Evolutionary conservation across 169 alveolate species (phyloP).

Genomic region (Plasmodium malariae): DNA sequence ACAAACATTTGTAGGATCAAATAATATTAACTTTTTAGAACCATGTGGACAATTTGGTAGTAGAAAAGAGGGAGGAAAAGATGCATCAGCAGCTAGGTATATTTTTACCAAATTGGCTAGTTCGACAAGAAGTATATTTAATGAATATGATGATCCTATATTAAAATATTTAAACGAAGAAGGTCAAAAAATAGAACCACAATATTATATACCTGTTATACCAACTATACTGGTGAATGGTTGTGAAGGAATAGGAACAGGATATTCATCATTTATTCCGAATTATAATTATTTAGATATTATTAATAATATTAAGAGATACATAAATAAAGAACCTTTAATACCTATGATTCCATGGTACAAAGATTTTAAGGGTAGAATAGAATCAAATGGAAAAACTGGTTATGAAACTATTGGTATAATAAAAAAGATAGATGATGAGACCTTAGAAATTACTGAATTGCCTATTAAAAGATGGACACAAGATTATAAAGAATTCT

Average conservation of each 20-base stretch:
- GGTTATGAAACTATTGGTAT: constrained; percentile 89
- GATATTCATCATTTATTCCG: constrained; percentile 97
- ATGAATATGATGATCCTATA: constrained; percentile 94
- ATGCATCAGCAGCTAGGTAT: constrained; percentile 96
- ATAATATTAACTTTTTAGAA: constrained; percentile 90
- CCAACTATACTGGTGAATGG: constrained; percentile 99
- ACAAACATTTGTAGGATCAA: constrained; percentile 98
- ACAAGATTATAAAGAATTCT: constrained; percentile 95
- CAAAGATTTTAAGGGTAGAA: constrained; percentile 96
- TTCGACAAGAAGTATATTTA: constrained; percentile 92
- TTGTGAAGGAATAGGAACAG: constrained; percentile 99
- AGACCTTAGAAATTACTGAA: constrained; percentile 94
- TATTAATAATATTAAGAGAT: constrained; percentile 92
- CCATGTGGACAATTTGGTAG: constrained; percentile 99
- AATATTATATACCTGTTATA: constrained; percentile 97
- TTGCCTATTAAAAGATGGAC: constrained; percentile 99
- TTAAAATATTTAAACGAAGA: constrained; percentile 95
- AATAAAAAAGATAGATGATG: constrained; percentile 83
- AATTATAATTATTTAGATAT: constrained; percentile 97
- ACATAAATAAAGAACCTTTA: constrained; percentile 91
- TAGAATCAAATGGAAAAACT: constrained; percentile 89
- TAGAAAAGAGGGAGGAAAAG: constrained; percentile 98
- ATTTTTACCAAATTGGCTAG: constrained; percentile 93
- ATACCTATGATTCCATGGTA: constrained; percentile 98
- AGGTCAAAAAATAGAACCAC: constrained; percentile 99